These are phyloP conservation scores for Aspergillus tamarii DNA, from an alignment of 2,329 filamentous ascomycete species.

Conservation along the genomic window DNA sequence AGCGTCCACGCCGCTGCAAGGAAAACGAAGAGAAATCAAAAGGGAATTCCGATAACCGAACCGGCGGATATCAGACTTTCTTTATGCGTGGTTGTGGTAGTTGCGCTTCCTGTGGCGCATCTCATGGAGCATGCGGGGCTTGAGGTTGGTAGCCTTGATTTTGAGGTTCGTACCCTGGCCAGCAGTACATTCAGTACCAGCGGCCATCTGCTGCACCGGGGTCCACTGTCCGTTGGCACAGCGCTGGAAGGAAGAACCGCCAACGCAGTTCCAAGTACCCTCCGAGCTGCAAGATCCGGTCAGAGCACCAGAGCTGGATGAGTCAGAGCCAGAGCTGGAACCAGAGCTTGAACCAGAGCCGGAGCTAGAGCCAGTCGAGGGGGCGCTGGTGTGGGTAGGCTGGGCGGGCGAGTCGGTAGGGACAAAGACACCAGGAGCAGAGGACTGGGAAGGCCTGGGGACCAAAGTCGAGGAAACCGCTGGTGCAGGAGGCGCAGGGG, in stretches of 20 bases:
- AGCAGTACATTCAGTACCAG: conserved; percentile 56
- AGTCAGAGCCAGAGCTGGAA: conserved; percentile 20
- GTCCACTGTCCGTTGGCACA: conserved; percentile 65
- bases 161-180: conserved; percentile 37
- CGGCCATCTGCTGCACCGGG: conserved; percentile 51
- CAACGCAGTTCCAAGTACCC: conserved; percentile 63
- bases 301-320: conserved; percentile 35
- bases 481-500: background rate
- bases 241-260: conserved; percentile 61
- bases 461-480: background rate
- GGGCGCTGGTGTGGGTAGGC: conserved; percentile 3
- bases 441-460: conserved; percentile 7
- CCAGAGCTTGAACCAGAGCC: conserved; percentile 19
- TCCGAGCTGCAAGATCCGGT: conserved; percentile 56
- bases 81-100: conserved; percentile 28
- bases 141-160: conserved; percentile 25
- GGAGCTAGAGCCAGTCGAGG: background rate
- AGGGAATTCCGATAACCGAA: conserved; percentile 5
- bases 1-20: conserved; percentile 3
- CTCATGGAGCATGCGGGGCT: conserved; percentile 29
- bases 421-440: background rate
- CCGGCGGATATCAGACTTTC: conserved; percentile 23
- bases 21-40: conserved; percentile 18
- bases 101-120: conserved; percentile 36
- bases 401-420: background rate